Evolutionary conservation across 1,139 yeast species (phyloP), one percentile per base, ranked within the genome.

Genomic region (Debaryomyces udenii): DNA sequence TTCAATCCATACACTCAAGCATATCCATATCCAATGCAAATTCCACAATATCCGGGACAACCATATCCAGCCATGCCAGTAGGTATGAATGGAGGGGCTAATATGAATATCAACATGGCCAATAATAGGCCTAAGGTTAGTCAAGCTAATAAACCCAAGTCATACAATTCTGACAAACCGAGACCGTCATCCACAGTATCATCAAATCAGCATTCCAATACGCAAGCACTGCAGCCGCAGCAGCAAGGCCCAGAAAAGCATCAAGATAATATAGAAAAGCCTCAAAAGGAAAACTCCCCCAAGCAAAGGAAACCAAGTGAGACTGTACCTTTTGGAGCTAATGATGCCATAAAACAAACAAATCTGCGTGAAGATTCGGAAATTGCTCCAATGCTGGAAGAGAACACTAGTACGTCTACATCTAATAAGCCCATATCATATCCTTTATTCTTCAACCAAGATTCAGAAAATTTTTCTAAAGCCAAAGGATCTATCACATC

Each of bases 391-490:
- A 15, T 3, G 28, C 15, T 27, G 10, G 9, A 13, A 22, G 27
- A 14, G n/a, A 13, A 35, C 13, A 20, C 9, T 9, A 4, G 26
- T 4, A 5, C 30, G 9, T 10, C n/a, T 14, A n/a, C 35, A 6
- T 14, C 30, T 7, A 34, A 34, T 15, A 34, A 31, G 9, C 36
- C 43, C n/a, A 42, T 40, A 18, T 34, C 42, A 13, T 47, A 44
- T 24, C 65, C 65, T 6, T 41, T 56, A 27, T 61, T 40, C 42
- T 49, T 62, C 41, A 61, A 62, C 39, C 46, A 53, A 6, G 37
- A 44, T 15, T 31, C 40, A 6, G 29, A 29, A 5, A 57, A 51
- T 13, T 59, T 53, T 41, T 29, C 33, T n/a, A 17, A 40, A 23
- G 40, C 28, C 15, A 41, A 40, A 27, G 31, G 42, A 24, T 17